Conservation (phyloP, 2,329 filamentous ascomycete species). For the Cercospora zeae-maydis region DNA sequence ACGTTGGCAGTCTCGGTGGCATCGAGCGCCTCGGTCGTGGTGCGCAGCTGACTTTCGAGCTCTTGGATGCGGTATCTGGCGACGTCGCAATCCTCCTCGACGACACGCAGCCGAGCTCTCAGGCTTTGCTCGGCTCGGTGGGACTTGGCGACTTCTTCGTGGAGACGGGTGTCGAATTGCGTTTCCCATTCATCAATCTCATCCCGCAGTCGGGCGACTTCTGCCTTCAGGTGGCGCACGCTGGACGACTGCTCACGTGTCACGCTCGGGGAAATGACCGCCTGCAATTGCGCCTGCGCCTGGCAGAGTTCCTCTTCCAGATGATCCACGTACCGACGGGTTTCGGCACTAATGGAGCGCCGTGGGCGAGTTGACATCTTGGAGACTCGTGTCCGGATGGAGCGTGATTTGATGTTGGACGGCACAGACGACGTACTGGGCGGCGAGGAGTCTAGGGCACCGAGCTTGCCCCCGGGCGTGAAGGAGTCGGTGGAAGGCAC, state of each 20-base stretch:
- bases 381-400: slow-evolving; percentile 5
- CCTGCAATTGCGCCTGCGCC: slow-evolving; percentile 40
- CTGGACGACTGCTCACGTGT: slow-evolving; percentile 38
- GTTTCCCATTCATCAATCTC: slow-evolving; percentile 39
- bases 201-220: slow-evolving; percentile 35
- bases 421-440: slow-evolving; percentile 14
- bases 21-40: slow-evolving; percentile 32
- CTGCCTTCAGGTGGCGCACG: slow-evolving; percentile 37
- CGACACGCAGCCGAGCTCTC: slow-evolving; percentile 27
- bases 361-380: slow-evolving; percentile 23
- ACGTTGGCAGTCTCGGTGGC: slow-evolving; percentile 37
- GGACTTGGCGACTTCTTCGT: slow-evolving; percentile 34
- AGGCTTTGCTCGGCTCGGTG: slow-evolving; percentile 31
- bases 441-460: slow-evolving; percentile 17
- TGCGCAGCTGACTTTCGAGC: slow-evolving; percentile 34
- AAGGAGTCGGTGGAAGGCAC: slow-evolving; percentile 23
- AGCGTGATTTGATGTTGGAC: slow-evolving; percentile 17
- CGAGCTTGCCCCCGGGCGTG: slow-evolving; percentile 17
- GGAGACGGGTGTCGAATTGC: slow-evolving; percentile 37
- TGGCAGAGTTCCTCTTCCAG: slow-evolving; percentile 47
- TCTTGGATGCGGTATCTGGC: slow-evolving; percentile 34
- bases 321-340: slow-evolving; percentile 48
- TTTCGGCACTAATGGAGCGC: slow-evolving; percentile 41
- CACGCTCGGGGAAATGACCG: slow-evolving; percentile 41
- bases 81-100: slow-evolving; percentile 34